These are phyloP conservation scores for Filobasidium wieringae DNA, from an alignment of 768 basidiomycete genomes.

Conservation along the genomic window DNA sequence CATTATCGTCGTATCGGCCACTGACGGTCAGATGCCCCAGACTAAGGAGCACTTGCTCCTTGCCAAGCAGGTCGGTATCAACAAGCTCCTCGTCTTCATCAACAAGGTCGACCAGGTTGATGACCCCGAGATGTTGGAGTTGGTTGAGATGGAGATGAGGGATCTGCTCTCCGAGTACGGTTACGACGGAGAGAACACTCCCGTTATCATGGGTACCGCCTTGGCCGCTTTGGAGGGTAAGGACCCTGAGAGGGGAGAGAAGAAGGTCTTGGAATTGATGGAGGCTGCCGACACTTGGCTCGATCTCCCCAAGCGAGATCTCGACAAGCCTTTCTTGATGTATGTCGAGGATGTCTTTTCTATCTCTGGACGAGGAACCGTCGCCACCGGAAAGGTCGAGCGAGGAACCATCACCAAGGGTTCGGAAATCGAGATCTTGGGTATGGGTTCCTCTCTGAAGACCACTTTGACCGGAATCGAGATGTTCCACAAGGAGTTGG, in stretches of 20 bases:
- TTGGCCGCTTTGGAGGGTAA: slow-evolving; percentile 84
- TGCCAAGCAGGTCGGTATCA: slow-evolving; percentile 94
- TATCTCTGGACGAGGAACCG: slow-evolving; percentile 95
- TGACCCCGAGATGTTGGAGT: slow-evolving; percentile 96
- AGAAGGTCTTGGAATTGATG: slow-evolving; percentile 71
- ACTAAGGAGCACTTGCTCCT: slow-evolving; percentile 96
- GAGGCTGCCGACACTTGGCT: slow-evolving; percentile 87
- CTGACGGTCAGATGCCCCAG: slow-evolving; percentile 99
- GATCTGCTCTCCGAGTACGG: slow-evolving; percentile 83
- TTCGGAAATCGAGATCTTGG: slow-evolving; percentile 83
- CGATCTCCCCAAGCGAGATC: slow-evolving; percentile 85
- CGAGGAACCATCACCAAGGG: slow-evolving; percentile 86
- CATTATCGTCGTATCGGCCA: slow-evolving; percentile 73
- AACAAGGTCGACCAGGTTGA: slow-evolving; percentile 97
- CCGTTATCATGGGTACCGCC: slow-evolving; percentile 96
- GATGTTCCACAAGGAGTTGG: slow-evolving; percentile 99
- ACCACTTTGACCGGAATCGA: slow-evolving; percentile 94
- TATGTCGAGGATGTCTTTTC: slow-evolving; percentile 93
- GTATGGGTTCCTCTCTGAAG: slow-evolving; percentile 67
- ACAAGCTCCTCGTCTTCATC: slow-evolving; percentile 95
- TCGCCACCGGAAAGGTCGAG: slow-evolving; percentile 89
- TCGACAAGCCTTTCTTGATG: slow-evolving; percentile 96
- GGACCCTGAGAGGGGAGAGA: slow-evolving; percentile 62
- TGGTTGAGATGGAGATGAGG: slow-evolving; percentile 99
- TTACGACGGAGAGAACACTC: slow-evolving; percentile 93